phyloP scores from a whole-genome alignment of 2,329 filamentous ascomycete genomes.

The Didymella exigua region DNA sequence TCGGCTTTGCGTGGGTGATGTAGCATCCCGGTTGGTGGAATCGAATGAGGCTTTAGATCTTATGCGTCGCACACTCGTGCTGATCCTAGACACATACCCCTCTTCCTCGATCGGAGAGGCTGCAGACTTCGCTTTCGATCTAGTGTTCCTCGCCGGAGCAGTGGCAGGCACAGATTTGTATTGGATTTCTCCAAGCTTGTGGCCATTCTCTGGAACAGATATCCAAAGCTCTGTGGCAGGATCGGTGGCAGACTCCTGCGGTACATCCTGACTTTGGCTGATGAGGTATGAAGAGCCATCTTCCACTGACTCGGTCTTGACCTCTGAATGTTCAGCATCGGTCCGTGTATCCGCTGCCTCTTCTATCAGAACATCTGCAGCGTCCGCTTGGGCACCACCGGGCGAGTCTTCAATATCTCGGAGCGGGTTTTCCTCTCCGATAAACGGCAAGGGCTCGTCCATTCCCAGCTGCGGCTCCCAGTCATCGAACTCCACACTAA shows the following conservation, averaged over 20 bases:
- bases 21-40: constrained; percentile 18
- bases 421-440: constrained; percentile 11
- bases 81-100: constrained; percentile 12
- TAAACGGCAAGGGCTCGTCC: constrained; percentile 11
- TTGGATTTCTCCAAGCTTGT: constrained; percentile 30
- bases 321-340: constrained; percentile 18
- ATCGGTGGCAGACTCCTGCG: not conserved
- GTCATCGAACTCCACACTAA: not conserved
- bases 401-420: not conserved
- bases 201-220: constrained; percentile 27
- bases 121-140: constrained; percentile 39
- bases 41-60: constrained; percentile 28
- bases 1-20: constrained; percentile 28
- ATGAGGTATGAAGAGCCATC: constrained; percentile 20
- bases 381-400: not conserved
- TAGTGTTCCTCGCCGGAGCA: constrained; percentile 38
- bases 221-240: constrained; percentile 20
- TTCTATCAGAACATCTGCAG: not conserved
- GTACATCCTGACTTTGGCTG: constrained; percentile 10
- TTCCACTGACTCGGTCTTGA: constrained; percentile 43
- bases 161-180: constrained; percentile 29
- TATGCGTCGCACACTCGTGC: constrained; percentile 11
- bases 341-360: not conserved
- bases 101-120: constrained; percentile 29
- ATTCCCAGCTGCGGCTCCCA: constrained; percentile 11